Base-by-base conservation (phyloP, 805 yeast species). In the Starmerella powellii region DNA sequence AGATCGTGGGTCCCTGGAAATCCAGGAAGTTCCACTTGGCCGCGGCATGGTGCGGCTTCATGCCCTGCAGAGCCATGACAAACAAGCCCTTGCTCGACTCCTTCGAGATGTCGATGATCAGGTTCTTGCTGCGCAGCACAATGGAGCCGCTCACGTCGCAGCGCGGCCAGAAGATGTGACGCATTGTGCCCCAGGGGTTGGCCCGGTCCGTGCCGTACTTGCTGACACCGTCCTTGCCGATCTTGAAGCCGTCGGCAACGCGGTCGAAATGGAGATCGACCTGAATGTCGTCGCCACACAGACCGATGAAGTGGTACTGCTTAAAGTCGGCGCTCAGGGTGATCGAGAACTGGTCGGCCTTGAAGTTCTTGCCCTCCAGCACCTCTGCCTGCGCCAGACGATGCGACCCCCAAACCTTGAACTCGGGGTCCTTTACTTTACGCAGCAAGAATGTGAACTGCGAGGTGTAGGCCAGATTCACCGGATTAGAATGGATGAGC, bases 11-110 rank as follows among this genome's bases (percentile, higher is more conserved):
- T 16, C 91, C 80, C 59, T 84, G 95, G 71, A 82, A 88, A 63
- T 84, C 80, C 48, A 83, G 64, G 60, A 91, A 91, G 64, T 88
- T 91, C 98, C 98, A 91, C 18, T 85, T 65, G 47, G 94, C 84
- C 43, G 98, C 98, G 28, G 96, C 95, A 64, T 91, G 98, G 63
- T 91, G 96, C 8, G 98, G 98, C 63, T 91, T 91, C 97, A 91
- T 87, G 48, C 97, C 97, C 67, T 91, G 98, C 53, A 85, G 66
- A 6, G 98, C 98, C 88, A 83, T 79, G 41, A 88, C 95, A 58
- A 77, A 87, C 94, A 91, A 81, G 38, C 85, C 71, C 15, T 46
- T 53, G 21, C 64, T 65, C 27, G 56, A 51, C 27, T 11, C 37
- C 34, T 29, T 19, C 15, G 24, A 4, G 34, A 65, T 52, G 23